Evolutionary conservation across 305 asterid species (phyloP).

Genomic region (Fraxinus albicans): DNA sequence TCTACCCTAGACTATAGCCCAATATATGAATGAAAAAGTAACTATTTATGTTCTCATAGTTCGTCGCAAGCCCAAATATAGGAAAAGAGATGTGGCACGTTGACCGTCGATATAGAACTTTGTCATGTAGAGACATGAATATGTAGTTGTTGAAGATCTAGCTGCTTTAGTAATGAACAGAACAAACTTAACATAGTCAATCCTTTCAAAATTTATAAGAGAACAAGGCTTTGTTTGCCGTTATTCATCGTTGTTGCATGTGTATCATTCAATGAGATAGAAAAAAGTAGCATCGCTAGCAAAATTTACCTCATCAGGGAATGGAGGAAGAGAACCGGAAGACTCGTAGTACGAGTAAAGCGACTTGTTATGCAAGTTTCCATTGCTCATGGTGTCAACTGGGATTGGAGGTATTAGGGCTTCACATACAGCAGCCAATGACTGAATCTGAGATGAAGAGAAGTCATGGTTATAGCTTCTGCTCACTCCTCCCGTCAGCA

Average conservation of each 20-base stretch:
- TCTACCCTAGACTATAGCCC: neutral
- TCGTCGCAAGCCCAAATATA: neutral
- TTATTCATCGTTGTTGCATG: neutral
- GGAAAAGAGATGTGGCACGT: neutral
- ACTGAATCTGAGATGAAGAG: conserved; percentile 65
- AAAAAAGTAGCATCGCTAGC: neutral
- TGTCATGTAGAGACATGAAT: neutral
- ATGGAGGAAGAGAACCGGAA: conserved; percentile 41
- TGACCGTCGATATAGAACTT: neutral
- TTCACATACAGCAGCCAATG: conserved; percentile 65
- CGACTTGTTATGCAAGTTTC: conserved; percentile 24
- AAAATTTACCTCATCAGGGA: conserved; percentile 54
- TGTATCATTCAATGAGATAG: neutral
- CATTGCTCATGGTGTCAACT: neutral
- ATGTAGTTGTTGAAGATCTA: neutral
- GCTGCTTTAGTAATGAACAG: neutral
- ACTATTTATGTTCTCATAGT: neutral
- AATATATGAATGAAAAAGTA: neutral
- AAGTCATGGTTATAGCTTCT: conserved; percentile 70
- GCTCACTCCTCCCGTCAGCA: conserved; percentile 47
- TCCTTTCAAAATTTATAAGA: neutral
- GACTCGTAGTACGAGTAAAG: conserved; percentile 34
- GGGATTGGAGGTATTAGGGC: conserved; percentile 69
- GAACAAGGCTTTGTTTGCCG: neutral
- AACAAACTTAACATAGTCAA: neutral